phyloP scores from a whole-genome alignment of 768 basidiomycete genomes.

The Kwoniella botswanensis region DNA sequence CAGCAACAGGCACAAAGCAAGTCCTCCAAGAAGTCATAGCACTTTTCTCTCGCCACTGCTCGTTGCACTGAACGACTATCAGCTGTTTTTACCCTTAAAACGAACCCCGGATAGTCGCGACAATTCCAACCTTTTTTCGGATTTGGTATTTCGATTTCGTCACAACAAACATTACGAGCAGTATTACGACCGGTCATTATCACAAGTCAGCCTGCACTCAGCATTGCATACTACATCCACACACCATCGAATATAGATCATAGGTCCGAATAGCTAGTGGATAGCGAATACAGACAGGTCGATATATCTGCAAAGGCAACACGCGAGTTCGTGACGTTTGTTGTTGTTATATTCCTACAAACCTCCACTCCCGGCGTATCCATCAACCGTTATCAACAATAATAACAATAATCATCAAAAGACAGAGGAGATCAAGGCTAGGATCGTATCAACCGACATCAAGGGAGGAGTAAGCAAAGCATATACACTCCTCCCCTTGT shows the following conservation, averaged over 20 bases:
- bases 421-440: not conserved
- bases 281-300: too few relatives aligned
- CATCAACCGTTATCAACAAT: not conserved
- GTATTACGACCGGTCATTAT: not conserved
- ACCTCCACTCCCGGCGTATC: slow-evolving; percentile 24
- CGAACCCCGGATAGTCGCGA: slow-evolving; percentile 5
- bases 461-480: not conserved
- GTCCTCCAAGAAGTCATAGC: not conserved
- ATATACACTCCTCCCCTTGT: slow-evolving; percentile 13
- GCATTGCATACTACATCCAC: not conserved
- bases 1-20: not conserved
- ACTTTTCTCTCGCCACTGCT: not conserved
- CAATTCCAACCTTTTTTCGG: not conserved
- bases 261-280: too few relatives aligned
- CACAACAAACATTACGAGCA: not conserved
- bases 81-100: not conserved
- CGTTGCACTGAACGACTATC: not conserved
- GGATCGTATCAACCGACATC: not conserved
- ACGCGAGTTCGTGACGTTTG: slow-evolving; percentile 6
- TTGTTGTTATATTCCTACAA: slow-evolving; percentile 1
- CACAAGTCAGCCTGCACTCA: not conserved
- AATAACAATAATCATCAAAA: not conserved
- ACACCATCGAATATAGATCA: not conserved
- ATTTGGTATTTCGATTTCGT: not conserved
- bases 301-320: not conserved